Conservation (phyloP, 2,329 filamentous ascomycete genomes). For the Hypocreales sp. region DNA sequence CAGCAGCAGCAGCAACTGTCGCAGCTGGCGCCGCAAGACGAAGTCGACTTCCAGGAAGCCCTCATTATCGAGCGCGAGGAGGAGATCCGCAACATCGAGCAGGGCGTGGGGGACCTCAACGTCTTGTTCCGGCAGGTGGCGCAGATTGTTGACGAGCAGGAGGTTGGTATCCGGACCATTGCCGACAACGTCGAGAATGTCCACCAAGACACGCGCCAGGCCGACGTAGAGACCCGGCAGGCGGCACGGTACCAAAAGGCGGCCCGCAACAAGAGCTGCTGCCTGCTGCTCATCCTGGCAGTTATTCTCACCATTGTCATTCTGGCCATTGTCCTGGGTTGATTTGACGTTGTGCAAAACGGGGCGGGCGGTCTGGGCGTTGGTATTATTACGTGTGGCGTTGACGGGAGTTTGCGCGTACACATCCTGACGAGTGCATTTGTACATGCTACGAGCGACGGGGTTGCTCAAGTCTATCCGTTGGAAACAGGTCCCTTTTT, state of each 20-base stretch:
- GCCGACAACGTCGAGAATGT: slow-evolving; percentile 77
- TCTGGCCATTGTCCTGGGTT: slow-evolving; percentile 70
- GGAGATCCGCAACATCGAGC: slow-evolving; percentile 95
- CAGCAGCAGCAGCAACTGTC: slow-evolving; percentile 57
- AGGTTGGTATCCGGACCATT: slow-evolving; percentile 72
- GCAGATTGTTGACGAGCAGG: slow-evolving; percentile 90
- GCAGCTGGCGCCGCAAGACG: slow-evolving; percentile 75
- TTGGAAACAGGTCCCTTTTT: too few species aligned
- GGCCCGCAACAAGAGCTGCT: slow-evolving; percentile 87
- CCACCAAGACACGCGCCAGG: slow-evolving; percentile 66
- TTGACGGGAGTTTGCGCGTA: slow-evolving; percentile 3
- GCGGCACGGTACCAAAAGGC: slow-evolving; percentile 91
- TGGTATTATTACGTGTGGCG: slow-evolving; percentile 3
- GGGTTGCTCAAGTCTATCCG: too few species aligned
- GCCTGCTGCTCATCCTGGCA: slow-evolving; percentile 72
- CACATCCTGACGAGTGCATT: too few species aligned
- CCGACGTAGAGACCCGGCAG: slow-evolving; percentile 70
- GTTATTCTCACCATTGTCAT: slow-evolving; percentile 84
- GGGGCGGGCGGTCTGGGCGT: neutral
- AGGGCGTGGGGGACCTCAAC: slow-evolving; percentile 88
- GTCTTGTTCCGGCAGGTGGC: slow-evolving; percentile 97
- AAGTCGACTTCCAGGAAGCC: slow-evolving; percentile 94
- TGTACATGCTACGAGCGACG: too few species aligned
- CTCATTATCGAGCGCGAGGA: slow-evolving; percentile 92
- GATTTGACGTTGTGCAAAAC: slow-evolving; percentile 7